Percentiles rank a stretch among this genome's conserved stretches.
Evolutionary conservation across 495 filamentous ascomycete genomes (phyloP).

Genomic region (Terfezia claveryi): DNA sequence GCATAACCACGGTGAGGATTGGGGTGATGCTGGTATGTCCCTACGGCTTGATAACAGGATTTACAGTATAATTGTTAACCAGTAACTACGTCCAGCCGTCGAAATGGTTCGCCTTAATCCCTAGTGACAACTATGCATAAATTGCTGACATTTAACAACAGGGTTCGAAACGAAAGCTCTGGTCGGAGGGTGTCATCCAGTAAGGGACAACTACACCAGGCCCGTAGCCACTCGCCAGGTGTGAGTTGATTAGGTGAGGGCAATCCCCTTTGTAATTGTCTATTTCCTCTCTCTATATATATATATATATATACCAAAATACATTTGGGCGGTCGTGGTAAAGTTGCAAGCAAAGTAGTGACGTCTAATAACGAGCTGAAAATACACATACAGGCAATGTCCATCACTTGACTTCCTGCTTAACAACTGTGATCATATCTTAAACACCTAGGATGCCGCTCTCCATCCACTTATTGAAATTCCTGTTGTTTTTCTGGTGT

Average conservation of each 20-base stretch:
- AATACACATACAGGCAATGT: background rate
- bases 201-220: conserved; percentile 2
- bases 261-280: too few relatives aligned
- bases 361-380: background rate
- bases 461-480: too few relatives aligned
- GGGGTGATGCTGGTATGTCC: conserved; percentile 39
- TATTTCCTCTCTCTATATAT: too few relatives aligned
- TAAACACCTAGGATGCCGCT: too few relatives aligned
- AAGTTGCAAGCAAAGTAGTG: background rate
- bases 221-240: too few relatives aligned
- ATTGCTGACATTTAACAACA: background rate
- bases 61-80: conserved; percentile 9
- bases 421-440: too few relatives aligned
- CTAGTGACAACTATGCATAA: too few relatives aligned
- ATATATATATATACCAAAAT: background rate
- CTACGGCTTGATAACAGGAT: conserved; percentile 19
- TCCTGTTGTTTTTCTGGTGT: too few relatives aligned
- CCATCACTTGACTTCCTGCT: too few relatives aligned
- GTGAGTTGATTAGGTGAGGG: too few relatives aligned
- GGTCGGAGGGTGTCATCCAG: conserved; percentile 40
- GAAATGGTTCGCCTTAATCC: conserved; percentile 27
- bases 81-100: conserved; percentile 33
- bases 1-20: conserved; percentile 77
- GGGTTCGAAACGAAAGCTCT: conserved; percentile 43
- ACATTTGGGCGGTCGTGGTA: background rate